Percentiles rank a stretch among this genome's conserved stretches.
Evolutionary conservation across 2,329 filamentous ascomycete genomes (phyloP).

Genomic region (Aureobasidium sp.): DNA sequence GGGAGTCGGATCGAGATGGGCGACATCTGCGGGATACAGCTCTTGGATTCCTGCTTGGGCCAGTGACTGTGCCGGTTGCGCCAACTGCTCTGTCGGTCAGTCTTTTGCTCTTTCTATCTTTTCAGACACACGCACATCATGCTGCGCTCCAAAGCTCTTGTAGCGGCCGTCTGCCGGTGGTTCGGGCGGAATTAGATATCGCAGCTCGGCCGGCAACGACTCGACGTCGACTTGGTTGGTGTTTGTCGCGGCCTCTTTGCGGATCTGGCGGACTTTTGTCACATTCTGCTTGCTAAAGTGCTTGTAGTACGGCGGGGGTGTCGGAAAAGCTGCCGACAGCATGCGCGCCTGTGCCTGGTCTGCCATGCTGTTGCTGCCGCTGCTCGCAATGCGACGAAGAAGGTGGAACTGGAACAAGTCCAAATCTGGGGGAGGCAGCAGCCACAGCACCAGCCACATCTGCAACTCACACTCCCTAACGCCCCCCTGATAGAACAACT

Average conservation of each 20-base stretch:
- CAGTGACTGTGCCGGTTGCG: constrained; percentile 58
- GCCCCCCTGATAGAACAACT: neutral
- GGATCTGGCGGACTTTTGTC: constrained; percentile 42
- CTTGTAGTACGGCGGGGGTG: constrained; percentile 84
- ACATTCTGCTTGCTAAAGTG: constrained; percentile 75
- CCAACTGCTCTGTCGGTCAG: constrained; percentile 32
- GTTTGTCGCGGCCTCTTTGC: constrained; percentile 26
- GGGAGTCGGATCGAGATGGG: constrained; percentile 42
- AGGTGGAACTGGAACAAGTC: neutral
- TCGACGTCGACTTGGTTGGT: constrained; percentile 25
- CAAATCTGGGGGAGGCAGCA: constrained; percentile 6
- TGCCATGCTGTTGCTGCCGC: constrained; percentile 46
- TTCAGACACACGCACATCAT: constrained; percentile 41
- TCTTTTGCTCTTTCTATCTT: constrained; percentile 15
- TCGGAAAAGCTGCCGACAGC: constrained; percentile 63
- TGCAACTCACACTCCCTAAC: neutral
- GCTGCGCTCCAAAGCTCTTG: constrained; percentile 64
- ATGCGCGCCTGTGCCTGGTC: constrained; percentile 44
- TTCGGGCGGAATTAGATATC: constrained; percentile 71
- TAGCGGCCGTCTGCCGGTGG: constrained; percentile 66
- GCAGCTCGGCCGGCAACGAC: constrained; percentile 62
- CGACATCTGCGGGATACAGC: constrained; percentile 48
- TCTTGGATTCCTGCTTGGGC: constrained; percentile 65
- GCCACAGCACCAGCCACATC: constrained; percentile 1
- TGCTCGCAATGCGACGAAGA: neutral